These are phyloP conservation scores for Blastocystis sp. DNA, from an alignment of 352 stramenopile species.

Conservation along the genomic window DNA sequence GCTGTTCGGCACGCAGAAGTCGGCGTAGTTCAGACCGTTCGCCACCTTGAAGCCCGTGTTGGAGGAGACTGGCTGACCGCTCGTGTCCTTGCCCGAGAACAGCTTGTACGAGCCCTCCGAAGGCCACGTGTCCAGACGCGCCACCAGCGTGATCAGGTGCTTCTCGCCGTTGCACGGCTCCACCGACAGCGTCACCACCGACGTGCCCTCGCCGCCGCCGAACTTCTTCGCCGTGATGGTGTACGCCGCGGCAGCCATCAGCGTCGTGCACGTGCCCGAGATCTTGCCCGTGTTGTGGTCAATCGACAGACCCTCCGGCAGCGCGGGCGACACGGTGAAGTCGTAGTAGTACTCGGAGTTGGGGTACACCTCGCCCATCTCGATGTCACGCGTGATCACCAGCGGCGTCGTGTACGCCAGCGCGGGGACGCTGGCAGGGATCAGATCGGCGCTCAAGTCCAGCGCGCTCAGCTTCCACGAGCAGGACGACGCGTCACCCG, in stretches of 20 bases:
- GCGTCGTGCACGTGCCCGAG: background rate
- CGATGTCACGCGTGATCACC: background rate
- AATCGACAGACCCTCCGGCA: background rate
- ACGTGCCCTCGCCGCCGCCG: background rate
- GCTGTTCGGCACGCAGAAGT: slow-evolving; percentile 9
- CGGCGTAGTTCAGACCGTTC: background rate
- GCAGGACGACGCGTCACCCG: background rate
- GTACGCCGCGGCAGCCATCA: background rate
- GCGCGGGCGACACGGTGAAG: background rate
- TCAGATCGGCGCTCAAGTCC: background rate
- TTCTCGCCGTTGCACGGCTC: background rate
- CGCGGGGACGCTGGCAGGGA: background rate
- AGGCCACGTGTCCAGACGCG: background rate
- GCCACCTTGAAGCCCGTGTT: background rate
- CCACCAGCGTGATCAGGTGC: background rate
- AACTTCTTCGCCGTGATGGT: background rate
- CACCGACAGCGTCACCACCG: background rate
- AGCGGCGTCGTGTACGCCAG: background rate
- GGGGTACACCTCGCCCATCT: background rate
- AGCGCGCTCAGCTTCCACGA: background rate
- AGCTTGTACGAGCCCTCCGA: background rate
- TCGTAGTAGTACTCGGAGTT: background rate
- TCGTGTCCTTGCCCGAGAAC: background rate
- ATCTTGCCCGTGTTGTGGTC: background rate
- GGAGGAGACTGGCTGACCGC: background rate